Base-by-base conservation (phyloP, 208 protist genomes). In the Herpetomonas samuelpessoai region DNA sequence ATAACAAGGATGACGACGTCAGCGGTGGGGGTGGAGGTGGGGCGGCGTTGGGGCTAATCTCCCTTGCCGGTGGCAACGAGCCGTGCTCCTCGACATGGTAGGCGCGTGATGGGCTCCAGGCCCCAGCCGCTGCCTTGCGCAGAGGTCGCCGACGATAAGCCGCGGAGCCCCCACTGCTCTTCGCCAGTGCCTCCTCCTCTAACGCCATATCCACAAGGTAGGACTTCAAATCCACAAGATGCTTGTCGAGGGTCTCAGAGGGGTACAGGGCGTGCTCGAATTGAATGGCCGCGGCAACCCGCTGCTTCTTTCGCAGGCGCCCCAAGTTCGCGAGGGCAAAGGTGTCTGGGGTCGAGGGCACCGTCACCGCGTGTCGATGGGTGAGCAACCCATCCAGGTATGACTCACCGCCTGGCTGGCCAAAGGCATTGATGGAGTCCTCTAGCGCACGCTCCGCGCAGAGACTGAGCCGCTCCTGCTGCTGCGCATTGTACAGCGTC, bases 241-340 rank as follows among this genome's bases (percentile, higher is more conserved):
- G 74, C 73, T 94, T 94, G 72, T 94, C 87, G 12, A 71, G 68
- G 0, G 39, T 16, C 67, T 91, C 81, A 2, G 83, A 91, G 2
- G 87, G 83, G 68, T 94, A 94, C 1, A 94, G 69, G 2, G 83
- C 51, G 74, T 94, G 79, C 62, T 94, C 82, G 48, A 94, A 86
- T 50, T 94, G 87, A 21, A 88, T 72, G 0, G 74, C 76, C 6
- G 71, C 61, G 61, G 70, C 55, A 18, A 94, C 27, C 28, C 58
- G 31, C 27, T 59, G 30, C 7, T 62, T 39, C 26, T 48, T 27
- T 41, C 47, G 51, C 7, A 49, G 18, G 49, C 55, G 63, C 16
- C 51, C 50, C 22, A n/a, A 46, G 2, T 62, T 35, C 30, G 71
- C 49, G 27, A 73, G 35, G 31, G 68, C 62, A 16, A 72, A 51